Evolutionary conservation across 2,329 filamentous ascomycete species (phyloP), one percentile per base, ranked within the genome.

Genomic region (Verticillium albo-atrum): DNA sequence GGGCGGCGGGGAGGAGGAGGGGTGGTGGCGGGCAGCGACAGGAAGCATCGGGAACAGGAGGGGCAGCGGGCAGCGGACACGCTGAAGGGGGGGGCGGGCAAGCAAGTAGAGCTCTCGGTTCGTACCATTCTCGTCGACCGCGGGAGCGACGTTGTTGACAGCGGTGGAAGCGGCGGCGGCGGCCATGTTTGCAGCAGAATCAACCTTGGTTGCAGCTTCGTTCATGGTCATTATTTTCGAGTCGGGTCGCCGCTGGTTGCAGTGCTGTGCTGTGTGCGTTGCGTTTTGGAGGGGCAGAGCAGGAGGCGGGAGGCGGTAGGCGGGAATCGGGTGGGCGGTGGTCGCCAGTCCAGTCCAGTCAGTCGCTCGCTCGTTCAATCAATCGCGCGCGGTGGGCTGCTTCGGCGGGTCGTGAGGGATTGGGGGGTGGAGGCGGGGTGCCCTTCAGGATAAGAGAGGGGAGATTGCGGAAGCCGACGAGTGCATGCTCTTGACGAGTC

Each of bases 111-210:
- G 58, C 68, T 28, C 74, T 75, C 74, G 53, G 61, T 61, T 64
- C 62, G 54, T 64, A 77, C 75, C 75, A 74, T 73, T 73, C 63
- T 77, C 74, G 62, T 76, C 74, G 59, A 66, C 65, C 56, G 67
- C 66, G 56, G 62, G 63, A 63, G 58, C 59, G 42, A 61, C 57
- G 61, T 60, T 69, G 56, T 64, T 67, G 62, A 68, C 68, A 56
- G 70, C 67, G 64, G 64, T 68, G 58, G 71, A 64, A 35, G 70
- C 61, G 47, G 72, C 61, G 57, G 71, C 62, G 66, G 72, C 74
- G 63, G 75, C 73, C 75, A 76, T 74, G 66, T 63, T 70, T 58
- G 68, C 70, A 58, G 74, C 68, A 66, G 70, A 72, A 61, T 74
- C 71, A 61, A 72, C 68, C 68, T 74, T 68, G 62, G 68, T 66